Base-by-base conservation (phyloP, 306 rosid genomes). In the Myrica gale region DNA sequence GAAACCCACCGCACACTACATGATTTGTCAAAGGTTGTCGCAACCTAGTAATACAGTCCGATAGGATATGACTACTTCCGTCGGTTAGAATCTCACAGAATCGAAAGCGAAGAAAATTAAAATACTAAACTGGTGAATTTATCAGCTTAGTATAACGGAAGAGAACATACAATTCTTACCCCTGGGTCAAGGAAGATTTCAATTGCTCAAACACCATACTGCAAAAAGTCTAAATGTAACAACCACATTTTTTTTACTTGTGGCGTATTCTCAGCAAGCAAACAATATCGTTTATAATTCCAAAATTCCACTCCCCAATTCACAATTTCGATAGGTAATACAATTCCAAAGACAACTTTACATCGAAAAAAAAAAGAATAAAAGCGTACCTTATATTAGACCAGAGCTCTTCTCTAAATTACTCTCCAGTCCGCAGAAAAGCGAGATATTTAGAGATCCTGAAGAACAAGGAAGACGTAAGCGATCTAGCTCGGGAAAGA, bases 301-400 rank as follows among this genome's bases (percentile, higher is more conserved):
- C 66, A 26, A 60, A 42, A 23, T 39, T 23, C 3, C 4, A 42
- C 17, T n/a, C 42, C 23, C 26, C 70, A 66, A 60, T 15, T 43
- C 58, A 37, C 53, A 77, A 47, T 45, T 39, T 69, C 15, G 52
- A 69, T 60, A 37, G 47, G 21, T 3, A 32, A 32, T 32, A 32
- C 37, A 32, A 32, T 32, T 2, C 37, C 37, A 32, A 32, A 32
- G 37, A 32, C 37, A 45, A 45, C 9, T 44, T 5, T 42, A 17
- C 70, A 17, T 41, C 50, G 15, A 17, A 66, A 15, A 42, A 26
- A 17, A 61, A 72, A 20, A 43, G 43, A 57, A 11, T 19, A 54
- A 75, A 61, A 74, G 60, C 61, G 70, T 39, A 82, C 80, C 85
- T 62, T 81, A 63, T 72, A 16, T 9, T 37, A n/a, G 17, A 9